Evolutionary conservation across 225 moss, liverwort and hornwort species (phyloP), one percentile per base, ranked within the genome.

Genomic region (Sphagnum contortum): DNA sequence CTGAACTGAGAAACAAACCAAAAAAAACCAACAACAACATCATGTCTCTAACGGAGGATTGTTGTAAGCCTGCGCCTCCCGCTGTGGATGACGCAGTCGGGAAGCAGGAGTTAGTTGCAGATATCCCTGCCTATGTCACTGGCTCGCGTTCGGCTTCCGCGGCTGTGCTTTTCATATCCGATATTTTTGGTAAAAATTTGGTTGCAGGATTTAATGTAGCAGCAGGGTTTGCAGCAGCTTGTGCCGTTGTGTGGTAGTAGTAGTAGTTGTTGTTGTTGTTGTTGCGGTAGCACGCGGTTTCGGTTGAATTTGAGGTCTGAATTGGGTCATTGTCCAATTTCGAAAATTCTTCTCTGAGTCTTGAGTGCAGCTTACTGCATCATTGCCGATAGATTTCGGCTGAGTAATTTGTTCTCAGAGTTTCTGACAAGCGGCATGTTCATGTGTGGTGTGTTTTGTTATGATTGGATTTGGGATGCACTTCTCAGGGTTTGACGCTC

Each of bases 51-150:
- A 29, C 29, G 29, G 29, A 29, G 29, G 64, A 46, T 64, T 64
- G 64, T 44, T 64, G 50, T 50, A 14, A 12, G 6, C 50, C 64
- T 64, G 50, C 64, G 13, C 64, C 64, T 12, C 29, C 64, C 14
- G 49, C 49, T 7, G 5, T 49, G 29, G 48, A 64, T 3, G 9
- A 5, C 3, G 4, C 9, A 12, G 6, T n/a, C 5, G 45, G 64
- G n/a, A 64, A 64, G 64, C 49, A 64, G 49, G 1, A 12, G 64
- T 49, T 50, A 3, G 4, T 64, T 49, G 64, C 46, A 12, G 50
- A 50, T 29, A 7, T 64, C 2, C 64, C 50, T 14, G 12, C 64
- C 64, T 64, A 64, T 29, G 50, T 64, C 44, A 48, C 49, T n/a
- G 63, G 63, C 47, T 48, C 63, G 8, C 13, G 6, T 4, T 13